These are phyloP conservation scores for Phytophthora citrophthora DNA, from an alignment of 352 stramenopile genomes.

Conservation along the genomic window DNA sequence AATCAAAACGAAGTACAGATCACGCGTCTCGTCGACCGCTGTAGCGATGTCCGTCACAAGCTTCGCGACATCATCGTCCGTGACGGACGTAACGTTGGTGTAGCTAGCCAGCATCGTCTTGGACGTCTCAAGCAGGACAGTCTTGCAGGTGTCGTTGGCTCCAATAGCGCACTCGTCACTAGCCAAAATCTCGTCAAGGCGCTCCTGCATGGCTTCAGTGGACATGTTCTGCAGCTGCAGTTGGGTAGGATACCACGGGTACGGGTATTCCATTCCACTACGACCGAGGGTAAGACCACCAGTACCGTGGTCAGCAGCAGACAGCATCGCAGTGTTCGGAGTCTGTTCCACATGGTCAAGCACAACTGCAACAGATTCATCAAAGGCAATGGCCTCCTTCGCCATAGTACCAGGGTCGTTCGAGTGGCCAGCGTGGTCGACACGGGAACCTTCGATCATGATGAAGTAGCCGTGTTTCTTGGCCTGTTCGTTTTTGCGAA, in stretches of 20 bases:
- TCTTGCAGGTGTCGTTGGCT: slow-evolving; percentile 54
- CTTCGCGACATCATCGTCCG: slow-evolving; percentile 28
- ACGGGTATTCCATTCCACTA: slow-evolving; percentile 38
- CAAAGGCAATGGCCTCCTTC: slow-evolving; percentile 72
- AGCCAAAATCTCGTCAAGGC: slow-evolving; percentile 40
- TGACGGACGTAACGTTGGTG: slow-evolving; percentile 56
- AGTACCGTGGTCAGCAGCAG: slow-evolving; percentile 67
- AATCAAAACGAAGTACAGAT: slow-evolving; percentile 52
- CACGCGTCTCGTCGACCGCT: slow-evolving; percentile 46
- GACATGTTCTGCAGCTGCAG: slow-evolving; percentile 62
- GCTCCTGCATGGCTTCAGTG: slow-evolving; percentile 56
- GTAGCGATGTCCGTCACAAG: slow-evolving; percentile 48
- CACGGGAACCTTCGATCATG: slow-evolving; percentile 76
- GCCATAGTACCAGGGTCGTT: slow-evolving; percentile 75
- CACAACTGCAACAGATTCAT: slow-evolving; percentile 69
- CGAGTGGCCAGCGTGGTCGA: slow-evolving; percentile 70
- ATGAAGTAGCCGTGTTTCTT: slow-evolving; percentile 82
- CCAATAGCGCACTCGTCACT: slow-evolving; percentile 33
- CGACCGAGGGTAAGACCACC: slow-evolving; percentile 64
- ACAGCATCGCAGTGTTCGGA: slow-evolving; percentile 62
- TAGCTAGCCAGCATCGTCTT: slow-evolving; percentile 51
- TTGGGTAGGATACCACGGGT: slow-evolving; percentile 56
- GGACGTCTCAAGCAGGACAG: slow-evolving; percentile 35
- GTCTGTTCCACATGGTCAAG: slow-evolving; percentile 55
- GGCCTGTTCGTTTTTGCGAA: slow-evolving; percentile 72